phyloP scores from a whole-genome alignment of 163 green algal genomes.

The Prototheca stagnorum region DNA sequence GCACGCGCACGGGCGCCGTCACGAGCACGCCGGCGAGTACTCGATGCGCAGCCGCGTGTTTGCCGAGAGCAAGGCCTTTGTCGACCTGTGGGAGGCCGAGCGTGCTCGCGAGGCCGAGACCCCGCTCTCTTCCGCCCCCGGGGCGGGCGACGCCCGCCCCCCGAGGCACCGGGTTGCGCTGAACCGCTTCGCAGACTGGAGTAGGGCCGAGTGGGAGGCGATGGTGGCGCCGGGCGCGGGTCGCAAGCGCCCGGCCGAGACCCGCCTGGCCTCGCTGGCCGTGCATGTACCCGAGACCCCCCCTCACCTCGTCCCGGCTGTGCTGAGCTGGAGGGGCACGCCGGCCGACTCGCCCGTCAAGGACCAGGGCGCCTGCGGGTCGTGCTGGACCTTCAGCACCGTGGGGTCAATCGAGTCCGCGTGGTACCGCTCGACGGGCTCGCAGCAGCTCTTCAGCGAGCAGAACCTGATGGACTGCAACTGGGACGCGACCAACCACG shows the following conservation, averaged over 20 bases:
- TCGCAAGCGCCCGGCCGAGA: not conserved
- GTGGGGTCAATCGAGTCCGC: conserved; percentile 29
- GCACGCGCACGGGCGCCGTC: conserved; percentile 20
- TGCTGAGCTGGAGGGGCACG: conserved; percentile 27
- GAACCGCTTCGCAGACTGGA: conserved; percentile 49
- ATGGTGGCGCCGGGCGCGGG: conserved; percentile 10
- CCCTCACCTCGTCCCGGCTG: conserved; percentile 27
- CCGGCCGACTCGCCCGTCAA: conserved; percentile 32
- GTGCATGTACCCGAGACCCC: not conserved
- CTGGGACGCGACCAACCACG: conserved; percentile 30
- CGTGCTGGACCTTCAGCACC: conserved; percentile 33
- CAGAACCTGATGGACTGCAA: conserved; percentile 40
- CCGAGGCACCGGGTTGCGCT: conserved; percentile 21
- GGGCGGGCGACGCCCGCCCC: not conserved
- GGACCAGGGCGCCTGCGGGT: conserved; percentile 37
- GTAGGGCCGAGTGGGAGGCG: conserved; percentile 28
- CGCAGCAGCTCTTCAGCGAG: conserved; percentile 32
- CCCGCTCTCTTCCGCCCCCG: conserved; percentile 19
- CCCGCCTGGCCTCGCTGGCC: conserved; percentile 2
- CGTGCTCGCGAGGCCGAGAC: too few relatives aligned
- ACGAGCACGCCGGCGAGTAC: conserved; percentile 23
- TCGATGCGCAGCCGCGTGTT: conserved; percentile 1
- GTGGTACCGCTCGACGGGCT: conserved; percentile 22
- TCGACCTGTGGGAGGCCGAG: too few relatives aligned
- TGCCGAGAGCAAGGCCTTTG: not conserved